Conservation (phyloP, 176 grass and related monocot genomes). For the Triticum aestivum region DNA sequence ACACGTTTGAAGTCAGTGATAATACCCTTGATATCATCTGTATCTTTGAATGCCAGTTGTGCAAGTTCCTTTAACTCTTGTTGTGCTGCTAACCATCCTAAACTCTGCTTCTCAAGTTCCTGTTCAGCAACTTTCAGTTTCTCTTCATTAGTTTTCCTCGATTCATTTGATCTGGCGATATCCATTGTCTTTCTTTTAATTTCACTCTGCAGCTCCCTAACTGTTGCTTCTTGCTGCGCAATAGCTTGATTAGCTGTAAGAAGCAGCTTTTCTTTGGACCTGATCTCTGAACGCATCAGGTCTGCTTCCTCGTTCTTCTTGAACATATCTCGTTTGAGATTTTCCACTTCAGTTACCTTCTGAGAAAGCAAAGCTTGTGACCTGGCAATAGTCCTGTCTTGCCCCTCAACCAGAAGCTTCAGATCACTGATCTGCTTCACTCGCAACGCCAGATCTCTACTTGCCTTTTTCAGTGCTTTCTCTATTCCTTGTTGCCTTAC, state of each 20-base stretch:
- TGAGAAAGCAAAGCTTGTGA: slow-evolving; percentile 56
- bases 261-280: slow-evolving; percentile 55
- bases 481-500: slow-evolving; percentile 66
- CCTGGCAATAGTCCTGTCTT: slow-evolving; percentile 50
- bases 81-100: slow-evolving; percentile 57
- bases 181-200: slow-evolving; percentile 57
- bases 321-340: slow-evolving; percentile 52
- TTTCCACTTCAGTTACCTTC: slow-evolving; percentile 63
- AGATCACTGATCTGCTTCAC: slow-evolving; percentile 67
- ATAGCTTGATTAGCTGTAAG: slow-evolving; percentile 42
- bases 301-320: slow-evolving; percentile 65
- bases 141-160: slow-evolving; percentile 52
- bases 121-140: slow-evolving; percentile 55
- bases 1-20: slow-evolving; percentile 59
- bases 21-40: slow-evolving; percentile 47
- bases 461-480: slow-evolving; percentile 55
- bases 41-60: slow-evolving; percentile 48
- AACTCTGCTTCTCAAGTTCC: slow-evolving; percentile 63
- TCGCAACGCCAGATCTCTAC: slow-evolving; percentile 57
- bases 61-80: slow-evolving; percentile 73
- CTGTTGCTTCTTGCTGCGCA: slow-evolving; percentile 51
- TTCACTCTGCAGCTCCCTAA: slow-evolving; percentile 46
- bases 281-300: slow-evolving; percentile 50
- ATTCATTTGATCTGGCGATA: slow-evolving; percentile 53
- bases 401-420: slow-evolving; percentile 53